A percentile compares a stretch with the other conserved stretches of the same genome.
Conservation (phyloP, 108 stramenopile species). For the Discostella pseudostelligera region DNA sequence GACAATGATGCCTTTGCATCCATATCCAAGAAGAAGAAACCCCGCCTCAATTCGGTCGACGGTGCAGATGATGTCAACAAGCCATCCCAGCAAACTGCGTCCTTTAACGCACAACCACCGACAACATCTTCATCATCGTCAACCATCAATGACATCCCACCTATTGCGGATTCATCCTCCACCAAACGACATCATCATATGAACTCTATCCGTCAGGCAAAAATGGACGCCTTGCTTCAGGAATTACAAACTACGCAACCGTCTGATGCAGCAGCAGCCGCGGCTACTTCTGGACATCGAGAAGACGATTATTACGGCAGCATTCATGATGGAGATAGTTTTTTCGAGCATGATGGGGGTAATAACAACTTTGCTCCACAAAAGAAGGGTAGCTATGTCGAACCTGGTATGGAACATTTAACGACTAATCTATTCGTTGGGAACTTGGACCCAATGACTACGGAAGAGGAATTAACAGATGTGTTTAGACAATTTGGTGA, state of each 20-base stretch:
- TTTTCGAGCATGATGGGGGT: constrained; percentile 9
- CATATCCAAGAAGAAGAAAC: constrained; percentile 29
- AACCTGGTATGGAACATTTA: constrained; percentile 72
- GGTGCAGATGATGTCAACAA: not conserved
- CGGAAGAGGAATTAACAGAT: constrained; percentile 83
- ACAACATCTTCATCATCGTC: not conserved
- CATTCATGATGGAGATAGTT: constrained; percentile 12
- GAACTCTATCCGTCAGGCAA: constrained; percentile 53
- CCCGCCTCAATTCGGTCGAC: not conserved
- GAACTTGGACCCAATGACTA: constrained; percentile 80
- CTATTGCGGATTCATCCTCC: constrained; percentile 11
- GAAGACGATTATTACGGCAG: constrained; percentile 27
- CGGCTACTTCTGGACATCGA: not conserved
- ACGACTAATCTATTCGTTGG: constrained; percentile 89
- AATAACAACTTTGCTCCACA: constrained; percentile 38
- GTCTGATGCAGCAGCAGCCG: constrained; percentile 15
- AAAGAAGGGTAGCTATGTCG: constrained; percentile 73
- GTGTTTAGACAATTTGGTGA: constrained; percentile 87
- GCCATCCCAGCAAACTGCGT: not conserved
- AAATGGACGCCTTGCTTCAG: constrained; percentile 78
- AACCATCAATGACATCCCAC: not conserved
- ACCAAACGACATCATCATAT: constrained; percentile 48
- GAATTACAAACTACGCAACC: constrained; percentile 65
- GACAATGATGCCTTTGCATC: constrained; percentile 39
- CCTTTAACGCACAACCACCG: not conserved